phyloP scores from a whole-genome alignment of 176 grass and related monocot genomes.

The Paspalum vaginatum region DNA sequence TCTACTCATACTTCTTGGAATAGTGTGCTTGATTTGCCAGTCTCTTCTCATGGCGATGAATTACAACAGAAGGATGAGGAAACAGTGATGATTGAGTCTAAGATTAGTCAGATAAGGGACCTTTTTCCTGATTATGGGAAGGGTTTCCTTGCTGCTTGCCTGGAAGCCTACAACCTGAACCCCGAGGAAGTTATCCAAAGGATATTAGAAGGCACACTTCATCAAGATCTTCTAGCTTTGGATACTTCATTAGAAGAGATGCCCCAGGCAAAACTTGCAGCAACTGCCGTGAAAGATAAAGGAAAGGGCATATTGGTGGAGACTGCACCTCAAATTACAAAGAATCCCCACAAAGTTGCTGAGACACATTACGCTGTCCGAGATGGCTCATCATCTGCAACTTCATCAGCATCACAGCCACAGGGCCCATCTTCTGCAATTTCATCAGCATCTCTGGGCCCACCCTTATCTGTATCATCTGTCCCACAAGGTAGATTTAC shows the following conservation, averaged over 20 bases:
- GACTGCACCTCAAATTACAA: constrained; percentile 35
- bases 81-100: constrained; percentile 71
- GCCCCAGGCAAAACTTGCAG: constrained; percentile 50
- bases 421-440: constrained; percentile 43
- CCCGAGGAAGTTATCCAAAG: constrained; percentile 90
- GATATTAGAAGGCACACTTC: constrained; percentile 90
- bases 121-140: constrained; percentile 91
- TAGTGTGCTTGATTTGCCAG: constrained; percentile 48
- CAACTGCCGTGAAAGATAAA: constrained; percentile 68
- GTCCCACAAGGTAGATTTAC: constrained; percentile 79
- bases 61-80: constrained; percentile 77
- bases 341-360: constrained; percentile 35
- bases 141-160: constrained; percentile 82
- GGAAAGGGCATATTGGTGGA: constrained; percentile 80
- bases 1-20: constrained; percentile 55
- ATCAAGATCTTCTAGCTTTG: constrained; percentile 83
- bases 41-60: constrained; percentile 56
- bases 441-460: constrained; percentile 37
- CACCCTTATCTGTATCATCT: constrained; percentile 53
- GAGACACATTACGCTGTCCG: constrained; percentile 35
- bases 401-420: too few species aligned
- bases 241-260: constrained; percentile 83
- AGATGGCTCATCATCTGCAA: constrained; percentile 58
- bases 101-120: constrained; percentile 97
- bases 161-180: constrained; percentile 92